A percentile compares a stretch with the other conserved stretches of the same genome.
These are phyloP conservation scores for Phytophthora foliorum DNA, from an alignment of 352 stramenopile genomes.

Conservation along the genomic window DNA sequence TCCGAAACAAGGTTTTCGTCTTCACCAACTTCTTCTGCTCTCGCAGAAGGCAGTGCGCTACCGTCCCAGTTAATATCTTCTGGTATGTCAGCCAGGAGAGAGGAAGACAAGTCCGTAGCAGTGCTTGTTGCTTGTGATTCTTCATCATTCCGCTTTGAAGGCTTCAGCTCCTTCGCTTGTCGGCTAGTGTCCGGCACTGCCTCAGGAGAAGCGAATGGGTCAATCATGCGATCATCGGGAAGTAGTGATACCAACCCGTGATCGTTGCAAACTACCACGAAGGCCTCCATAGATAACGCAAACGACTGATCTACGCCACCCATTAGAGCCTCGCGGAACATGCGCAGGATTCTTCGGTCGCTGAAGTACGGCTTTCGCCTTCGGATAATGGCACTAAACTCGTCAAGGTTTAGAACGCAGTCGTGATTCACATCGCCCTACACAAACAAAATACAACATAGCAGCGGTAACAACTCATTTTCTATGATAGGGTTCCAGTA, in stretches of 20 bases:
- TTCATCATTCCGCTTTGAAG: background rate
- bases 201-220: slow-evolving; percentile 47
- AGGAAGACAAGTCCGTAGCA: background rate
- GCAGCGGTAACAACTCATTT: background rate
- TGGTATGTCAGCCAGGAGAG: slow-evolving; percentile 35
- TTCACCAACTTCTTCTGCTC: slow-evolving; percentile 60
- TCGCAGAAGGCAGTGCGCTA: slow-evolving; percentile 24
- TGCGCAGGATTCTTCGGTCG: slow-evolving; percentile 73
- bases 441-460: background rate
- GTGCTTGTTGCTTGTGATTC: background rate
- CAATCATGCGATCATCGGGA: slow-evolving; percentile 61
- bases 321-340: slow-evolving; percentile 83
- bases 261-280: slow-evolving; percentile 76
- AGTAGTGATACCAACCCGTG: slow-evolving; percentile 77
- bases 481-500: background rate
- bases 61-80: slow-evolving; percentile 42
- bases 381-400: slow-evolving; percentile 77
- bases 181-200: slow-evolving; percentile 2
- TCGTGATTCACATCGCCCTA: slow-evolving; percentile 82
- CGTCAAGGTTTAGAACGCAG: slow-evolving; percentile 70
- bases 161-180: background rate
- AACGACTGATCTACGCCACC: slow-evolving; percentile 72
- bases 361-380: slow-evolving; percentile 67
- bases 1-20: slow-evolving; percentile 31
- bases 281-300: slow-evolving; percentile 75